Evolutionary conservation across 192 early-diverging fungal genomes (phyloP).

Genomic region (Phycomyces nitens): DNA sequence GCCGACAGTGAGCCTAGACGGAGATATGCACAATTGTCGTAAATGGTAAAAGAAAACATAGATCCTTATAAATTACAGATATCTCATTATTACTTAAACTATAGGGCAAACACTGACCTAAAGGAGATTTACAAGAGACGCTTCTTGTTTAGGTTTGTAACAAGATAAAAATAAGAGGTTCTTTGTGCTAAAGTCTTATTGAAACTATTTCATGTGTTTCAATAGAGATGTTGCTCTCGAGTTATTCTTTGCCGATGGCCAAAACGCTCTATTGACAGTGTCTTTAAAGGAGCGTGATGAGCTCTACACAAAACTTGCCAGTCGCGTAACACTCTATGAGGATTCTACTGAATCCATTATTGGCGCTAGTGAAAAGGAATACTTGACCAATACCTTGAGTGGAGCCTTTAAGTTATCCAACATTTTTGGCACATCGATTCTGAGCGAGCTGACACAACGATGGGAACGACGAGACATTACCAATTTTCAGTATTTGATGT

Average conservation of each 20-base stretch:
- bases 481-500: constrained; percentile 97
- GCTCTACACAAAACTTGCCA: constrained; percentile 58
- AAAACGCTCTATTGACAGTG: constrained; percentile 73
- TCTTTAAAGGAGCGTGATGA: constrained; percentile 58
- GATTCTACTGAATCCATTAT: constrained; percentile 46
- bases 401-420: constrained; percentile 50
- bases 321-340: constrained; percentile 47
- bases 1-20: constrained; percentile 31
- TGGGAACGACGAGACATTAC: constrained; percentile 87
- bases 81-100: too few relatives aligned
- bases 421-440: constrained; percentile 59
- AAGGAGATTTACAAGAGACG: constrained; percentile 61
- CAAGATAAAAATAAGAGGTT: too few relatives aligned
- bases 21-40: constrained; percentile 45
- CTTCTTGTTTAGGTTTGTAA: constrained; percentile 47
- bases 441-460: constrained; percentile 66
- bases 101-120: constrained; percentile 56
- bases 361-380: constrained; percentile 35
- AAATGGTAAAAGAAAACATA: constrained; percentile 40
- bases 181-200: constrained; percentile 25
- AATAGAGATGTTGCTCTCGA: constrained; percentile 71
- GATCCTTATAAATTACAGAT: too few relatives aligned
- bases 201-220: too few relatives aligned
- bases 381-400: constrained; percentile 21
- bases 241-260: constrained; percentile 74